Base-by-base conservation (phyloP, 352 stramenopile genomes). In the Phytopythium chamaehyphon region DNA sequence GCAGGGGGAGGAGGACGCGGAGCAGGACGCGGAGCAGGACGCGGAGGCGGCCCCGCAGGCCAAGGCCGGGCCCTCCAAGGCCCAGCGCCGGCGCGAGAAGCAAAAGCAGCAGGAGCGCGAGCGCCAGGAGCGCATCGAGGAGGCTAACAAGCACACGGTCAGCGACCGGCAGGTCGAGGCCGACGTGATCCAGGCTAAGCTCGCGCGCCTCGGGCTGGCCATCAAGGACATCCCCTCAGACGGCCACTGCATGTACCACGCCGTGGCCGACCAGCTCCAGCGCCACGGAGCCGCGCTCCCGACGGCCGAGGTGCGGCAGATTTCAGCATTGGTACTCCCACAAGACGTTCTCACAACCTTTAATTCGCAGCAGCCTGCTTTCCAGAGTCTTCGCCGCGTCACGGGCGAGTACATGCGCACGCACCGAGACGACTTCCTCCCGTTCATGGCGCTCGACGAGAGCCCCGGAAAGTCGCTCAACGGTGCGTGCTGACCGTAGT, bases 231-330 rank as follows among this genome's bases (percentile, higher is more conserved):
- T 99, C 16, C 77, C 86, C 36, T 96, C 95, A 1, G 96, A 99
- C 66, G 96, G 96, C 4, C 83, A 99, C 77, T 99, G 96, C 71
- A 90, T 99, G 69, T 99, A 99, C 75, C 89, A 98, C 53, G 92
- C 95, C 3, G 84, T 99, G 16, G 94, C 78, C 0, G 82, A 97
- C 54, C 94, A 98, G 62, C 73, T 98, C 57, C 67, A 84, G 50
- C 69, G 80, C 45, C 78, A 83, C 45, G 67, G 61, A 0, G 36
- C 76, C 15, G 46, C 66, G 1, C 42, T 66, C 42, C 49, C 3
- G 4, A 46, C 54, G 21, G 36, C 42, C 21, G 45, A 40, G 10
- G 45, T 40, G 18, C 31, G n/a, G n/a, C n/a, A n/a, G n/a, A n/a
- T n/a, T n/a, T n/a, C n/a, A n/a, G n/a, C n/a, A n/a, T n/a, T n/a